Conservation (phyloP, 768 basidiomycete genomes). For the Hydnomerulius pinastri region DNA sequence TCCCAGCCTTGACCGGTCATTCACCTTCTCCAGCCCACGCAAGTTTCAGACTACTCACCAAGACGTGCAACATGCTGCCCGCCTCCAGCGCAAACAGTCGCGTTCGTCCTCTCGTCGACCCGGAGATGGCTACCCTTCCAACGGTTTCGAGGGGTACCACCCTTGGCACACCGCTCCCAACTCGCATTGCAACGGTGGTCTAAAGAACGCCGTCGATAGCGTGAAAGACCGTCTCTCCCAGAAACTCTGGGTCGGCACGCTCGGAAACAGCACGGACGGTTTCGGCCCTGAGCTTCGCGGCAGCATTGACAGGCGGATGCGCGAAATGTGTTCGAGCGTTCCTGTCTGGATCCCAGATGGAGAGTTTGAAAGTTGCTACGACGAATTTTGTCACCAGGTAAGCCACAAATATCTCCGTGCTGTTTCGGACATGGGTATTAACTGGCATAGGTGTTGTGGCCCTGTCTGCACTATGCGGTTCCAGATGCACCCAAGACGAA, state of each 20-base stretch:
- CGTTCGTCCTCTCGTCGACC: slow-evolving; percentile 56
- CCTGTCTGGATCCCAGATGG: slow-evolving; percentile 83
- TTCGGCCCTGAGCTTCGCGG: slow-evolving; percentile 57
- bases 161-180: slow-evolving; percentile 58
- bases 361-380: slow-evolving; percentile 79
- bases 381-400: slow-evolving; percentile 85
- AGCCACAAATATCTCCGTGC: slow-evolving; percentile 23
- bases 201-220: slow-evolving; percentile 80
- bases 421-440: slow-evolving; percentile 18
- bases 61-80: slow-evolving; percentile 38
- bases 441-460: slow-evolving; percentile 68
- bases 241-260: slow-evolving; percentile 68
- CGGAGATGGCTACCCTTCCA: slow-evolving; percentile 33
- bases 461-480: slow-evolving; percentile 82
- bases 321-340: slow-evolving; percentile 40
- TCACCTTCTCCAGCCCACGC: slow-evolving; percentile 31
- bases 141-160: slow-evolving; percentile 20
- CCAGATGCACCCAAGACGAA: slow-evolving; percentile 88
- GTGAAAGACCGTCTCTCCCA: slow-evolving; percentile 54
- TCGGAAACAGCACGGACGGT: slow-evolving; percentile 70
- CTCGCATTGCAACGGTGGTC: slow-evolving; percentile 77
- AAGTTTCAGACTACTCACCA: slow-evolving; percentile 54
- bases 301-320: slow-evolving; percentile 55
- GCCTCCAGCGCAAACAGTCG: slow-evolving; percentile 51
- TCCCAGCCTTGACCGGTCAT: slow-evolving; percentile 26